These are phyloP conservation scores for Megacollybia marginata DNA, from an alignment of 768 basidiomycete genomes.

Conservation along the genomic window DNA sequence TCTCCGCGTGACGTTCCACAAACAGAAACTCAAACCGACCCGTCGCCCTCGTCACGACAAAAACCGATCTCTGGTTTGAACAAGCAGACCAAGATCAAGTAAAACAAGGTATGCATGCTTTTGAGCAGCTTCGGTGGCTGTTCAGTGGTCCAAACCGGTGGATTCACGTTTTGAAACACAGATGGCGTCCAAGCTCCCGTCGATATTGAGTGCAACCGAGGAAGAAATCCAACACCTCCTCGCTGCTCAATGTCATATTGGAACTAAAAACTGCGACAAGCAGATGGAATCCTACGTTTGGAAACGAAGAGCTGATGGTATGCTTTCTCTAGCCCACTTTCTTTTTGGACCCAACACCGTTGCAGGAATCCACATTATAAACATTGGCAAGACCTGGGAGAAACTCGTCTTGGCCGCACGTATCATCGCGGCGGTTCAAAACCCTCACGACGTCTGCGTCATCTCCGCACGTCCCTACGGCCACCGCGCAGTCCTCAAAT, in stretches of 20 bases:
- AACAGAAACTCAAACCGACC: no score
- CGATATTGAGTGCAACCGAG: constrained; percentile 88
- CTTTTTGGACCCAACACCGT: background rate
- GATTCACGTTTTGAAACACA: no score
- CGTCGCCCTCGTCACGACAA: no score
- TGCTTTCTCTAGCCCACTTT: constrained; percentile 3
- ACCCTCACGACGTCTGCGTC: constrained; percentile 96
- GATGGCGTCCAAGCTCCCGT: constrained; percentile 88
- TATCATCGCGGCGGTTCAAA: constrained; percentile 95
- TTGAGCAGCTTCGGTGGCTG: no score
- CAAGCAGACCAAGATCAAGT: no score
- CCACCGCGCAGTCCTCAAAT: constrained; percentile 99
- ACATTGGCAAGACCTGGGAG: constrained; percentile 99
- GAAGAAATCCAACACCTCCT: constrained; percentile 96
- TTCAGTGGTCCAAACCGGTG: no score
- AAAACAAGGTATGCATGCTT: no score
- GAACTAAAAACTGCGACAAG: constrained; percentile 99
- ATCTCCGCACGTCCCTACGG: constrained; percentile 98
- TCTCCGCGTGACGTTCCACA: no score
- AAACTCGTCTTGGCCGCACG: constrained; percentile 98
- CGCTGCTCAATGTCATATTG: constrained; percentile 93
- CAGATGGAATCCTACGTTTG: constrained; percentile 98
- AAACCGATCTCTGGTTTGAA: no score
- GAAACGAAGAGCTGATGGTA: constrained; percentile 94
- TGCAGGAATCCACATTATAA: constrained; percentile 89